Base-by-base conservation (phyloP, 1,139 yeast genomes). In the Nakaseomyces glabratus region DNA sequence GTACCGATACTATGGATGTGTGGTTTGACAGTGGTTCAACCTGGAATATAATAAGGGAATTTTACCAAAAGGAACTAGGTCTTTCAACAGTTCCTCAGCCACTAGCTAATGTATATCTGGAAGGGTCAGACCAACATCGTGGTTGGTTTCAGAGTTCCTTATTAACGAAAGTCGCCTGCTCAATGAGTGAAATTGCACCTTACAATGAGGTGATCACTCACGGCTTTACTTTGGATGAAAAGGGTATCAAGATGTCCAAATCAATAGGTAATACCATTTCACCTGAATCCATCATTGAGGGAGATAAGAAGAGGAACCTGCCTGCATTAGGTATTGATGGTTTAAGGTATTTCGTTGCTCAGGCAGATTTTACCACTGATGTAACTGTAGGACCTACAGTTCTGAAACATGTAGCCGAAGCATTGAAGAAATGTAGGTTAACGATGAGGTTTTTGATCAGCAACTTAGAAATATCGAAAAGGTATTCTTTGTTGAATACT, bases 131-230 rank as follows among this genome's bases (percentile, higher is more conserved):
- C 55, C 99, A 90, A 57, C 98, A 93, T 54, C 71, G 99, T 42
- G 99, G 99, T 0, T 90, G 99, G 99, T 90, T 90, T 57, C 99
- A 90, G 61, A 84, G 95, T 18, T 85, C 96, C 1, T 62, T 93
- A 24, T 63, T 93, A 40, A 88, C 93, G 24, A 82, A 77, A 49
- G 69, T 85, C 20, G 88, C 76, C 2, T 51, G 58, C 8, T 47
- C 62, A 1, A 51, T 57, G 9, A 20, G 26, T 1, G 49, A 58
- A 4, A 45, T 54, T n/a, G 71, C 90, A 0, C 98, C 98, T 0
- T 90, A 71, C 58, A 71, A 70, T 41, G 68, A 69, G 23, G 73
- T 90, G 24, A 69, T 90, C 13, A 93, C 98, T 0, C 98, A 90
- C 58, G 99, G 99, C 0, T 90, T 93, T 51, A 80, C 84, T 0